These are phyloP conservation scores for Ascochyta lentis DNA, from an alignment of 2,329 filamentous ascomycete species.

Conservation along the genomic window DNA sequence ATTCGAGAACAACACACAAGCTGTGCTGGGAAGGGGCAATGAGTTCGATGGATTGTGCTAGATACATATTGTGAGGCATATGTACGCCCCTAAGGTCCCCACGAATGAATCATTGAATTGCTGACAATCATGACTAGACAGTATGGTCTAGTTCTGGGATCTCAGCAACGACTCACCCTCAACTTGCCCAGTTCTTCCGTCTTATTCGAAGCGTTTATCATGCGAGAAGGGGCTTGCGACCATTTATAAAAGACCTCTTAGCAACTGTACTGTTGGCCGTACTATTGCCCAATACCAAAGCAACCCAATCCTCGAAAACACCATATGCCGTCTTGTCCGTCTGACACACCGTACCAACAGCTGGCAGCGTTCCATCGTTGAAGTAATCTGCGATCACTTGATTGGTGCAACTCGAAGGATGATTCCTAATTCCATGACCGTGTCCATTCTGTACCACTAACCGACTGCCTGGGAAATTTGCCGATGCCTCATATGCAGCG, in stretches of 20 bases:
- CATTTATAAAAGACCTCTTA: not conserved
- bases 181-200: no score
- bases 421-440: slow-evolving; percentile 14
- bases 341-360: slow-evolving; percentile 21
- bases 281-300: not conserved
- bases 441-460: slow-evolving; percentile 24
- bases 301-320: slow-evolving; percentile 6
- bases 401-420: slow-evolving; percentile 18
- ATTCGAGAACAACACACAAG: slow-evolving; percentile 31
- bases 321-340: slow-evolving; percentile 13
- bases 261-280: not conserved
- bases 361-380: slow-evolving; percentile 21
- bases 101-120: no score
- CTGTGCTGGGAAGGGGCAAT: slow-evolving; percentile 40
- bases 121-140: no score
- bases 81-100: no score
- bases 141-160: no score
- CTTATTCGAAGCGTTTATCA: not conserved
- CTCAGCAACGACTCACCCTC: no score
- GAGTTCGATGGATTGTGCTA: slow-evolving; percentile 28
- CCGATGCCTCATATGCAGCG: slow-evolving; percentile 22
- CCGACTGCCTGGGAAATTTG: slow-evolving; percentile 19
- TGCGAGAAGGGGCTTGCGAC: not conserved
- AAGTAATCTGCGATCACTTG: slow-evolving; percentile 21
- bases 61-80: not conserved